phyloP scores from a whole-genome alignment of 2,329 filamentous ascomycete species.

The Rutstroemia sp. region DNA sequence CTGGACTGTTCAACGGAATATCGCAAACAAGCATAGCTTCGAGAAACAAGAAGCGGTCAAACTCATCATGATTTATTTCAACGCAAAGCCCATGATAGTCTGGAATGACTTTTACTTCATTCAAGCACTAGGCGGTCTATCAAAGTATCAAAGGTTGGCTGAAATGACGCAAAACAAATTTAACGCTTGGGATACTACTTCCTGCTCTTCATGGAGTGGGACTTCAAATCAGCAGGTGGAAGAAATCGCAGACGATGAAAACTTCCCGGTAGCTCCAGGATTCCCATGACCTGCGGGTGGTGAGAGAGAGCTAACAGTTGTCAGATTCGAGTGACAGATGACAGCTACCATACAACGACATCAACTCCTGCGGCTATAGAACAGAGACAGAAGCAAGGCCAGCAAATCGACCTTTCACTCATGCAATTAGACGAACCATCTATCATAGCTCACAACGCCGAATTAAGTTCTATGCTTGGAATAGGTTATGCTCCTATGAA shows the following conservation, averaged over 20 bases:
- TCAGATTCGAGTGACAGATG: slow-evolving; percentile 16
- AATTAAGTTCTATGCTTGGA: slow-evolving; percentile 17
- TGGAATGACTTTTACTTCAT: slow-evolving; percentile 26
- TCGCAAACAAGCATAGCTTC: slow-evolving; percentile 20
- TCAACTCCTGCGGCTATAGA: slow-evolving; percentile 9
- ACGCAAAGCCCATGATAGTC: slow-evolving; percentile 24
- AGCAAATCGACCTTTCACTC: not conserved
- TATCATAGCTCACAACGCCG: slow-evolving; percentile 4
- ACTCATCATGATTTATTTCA: slow-evolving; percentile 26
- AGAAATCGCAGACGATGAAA: slow-evolving; percentile 19
- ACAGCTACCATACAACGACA: slow-evolving; percentile 15
- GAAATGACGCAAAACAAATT: slow-evolving; percentile 27
- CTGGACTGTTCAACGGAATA: slow-evolving; percentile 14
- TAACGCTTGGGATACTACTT: slow-evolving; percentile 23
- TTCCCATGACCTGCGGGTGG: not conserved
- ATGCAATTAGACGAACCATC: slow-evolving; percentile 8
- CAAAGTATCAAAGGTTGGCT: slow-evolving; percentile 22
- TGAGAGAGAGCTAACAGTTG: slow-evolving; percentile 8
- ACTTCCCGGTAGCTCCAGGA: slow-evolving; percentile 16
- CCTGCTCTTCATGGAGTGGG: slow-evolving; percentile 13
- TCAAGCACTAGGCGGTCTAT: slow-evolving; percentile 15
- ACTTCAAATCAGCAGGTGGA: slow-evolving; percentile 21
- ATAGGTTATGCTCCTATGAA: slow-evolving; percentile 19
- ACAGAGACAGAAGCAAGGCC: slow-evolving; percentile 12
- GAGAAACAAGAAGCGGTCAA: slow-evolving; percentile 24